Conservation (phyloP, 1,284 basidiomycete genomes). For the Ustanciosporium gigantosporum region DNA sequence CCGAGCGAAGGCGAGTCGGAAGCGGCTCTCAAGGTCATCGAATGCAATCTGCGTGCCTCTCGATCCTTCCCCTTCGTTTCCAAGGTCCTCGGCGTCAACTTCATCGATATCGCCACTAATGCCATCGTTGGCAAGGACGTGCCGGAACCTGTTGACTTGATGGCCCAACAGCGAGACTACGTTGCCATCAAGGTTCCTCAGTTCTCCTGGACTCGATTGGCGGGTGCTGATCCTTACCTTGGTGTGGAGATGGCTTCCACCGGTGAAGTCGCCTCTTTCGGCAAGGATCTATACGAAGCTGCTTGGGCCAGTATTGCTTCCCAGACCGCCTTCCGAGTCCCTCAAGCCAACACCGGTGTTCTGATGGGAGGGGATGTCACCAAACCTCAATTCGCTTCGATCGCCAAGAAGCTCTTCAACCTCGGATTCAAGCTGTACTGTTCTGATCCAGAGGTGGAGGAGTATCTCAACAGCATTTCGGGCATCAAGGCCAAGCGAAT, state of each 20-base stretch:
- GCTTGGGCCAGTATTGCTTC: constrained; percentile 90
- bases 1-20: constrained; percentile 67
- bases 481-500: constrained; percentile 74
- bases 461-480: constrained; percentile 72
- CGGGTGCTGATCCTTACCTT: constrained; percentile 92
- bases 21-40: constrained; percentile 89
- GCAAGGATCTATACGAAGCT: constrained; percentile 89
- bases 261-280: constrained; percentile 97
- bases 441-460: constrained; percentile 78
- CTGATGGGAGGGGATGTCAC: constrained; percentile 83
- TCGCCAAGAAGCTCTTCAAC: constrained; percentile 69
- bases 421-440: constrained; percentile 92
- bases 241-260: constrained; percentile 99
- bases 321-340: constrained; percentile 88
- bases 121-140: constrained; percentile 89
- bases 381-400: constrained; percentile 77
- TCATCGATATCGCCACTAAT: constrained; percentile 89
- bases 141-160: constrained; percentile 89
- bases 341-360: constrained; percentile 75
- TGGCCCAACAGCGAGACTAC: constrained; percentile 88
- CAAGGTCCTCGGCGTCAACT: constrained; percentile 95
- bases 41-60: constrained; percentile 96
- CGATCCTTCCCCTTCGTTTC: constrained; percentile 99
- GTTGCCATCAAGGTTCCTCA: constrained; percentile 96
- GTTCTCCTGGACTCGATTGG: constrained; percentile 95